A percentile compares a stretch with the other conserved stretches of the same genome.
Evolutionary conservation across 441 rosid species (phyloP).

Genomic region (Erysimum cheiri): DNA sequence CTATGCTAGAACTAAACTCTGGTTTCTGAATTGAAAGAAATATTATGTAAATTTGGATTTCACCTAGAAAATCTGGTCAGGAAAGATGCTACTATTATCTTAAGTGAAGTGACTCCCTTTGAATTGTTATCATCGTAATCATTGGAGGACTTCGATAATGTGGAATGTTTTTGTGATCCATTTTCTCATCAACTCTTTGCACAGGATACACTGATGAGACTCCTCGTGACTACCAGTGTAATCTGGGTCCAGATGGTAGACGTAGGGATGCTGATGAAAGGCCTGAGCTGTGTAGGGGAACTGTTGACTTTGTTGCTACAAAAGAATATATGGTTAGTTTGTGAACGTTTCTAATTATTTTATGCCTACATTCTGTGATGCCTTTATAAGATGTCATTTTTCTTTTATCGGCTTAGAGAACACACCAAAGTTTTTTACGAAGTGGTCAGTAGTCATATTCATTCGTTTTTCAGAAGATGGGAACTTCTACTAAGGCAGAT

Average conservation of each 20-base stretch:
- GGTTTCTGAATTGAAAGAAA: conserved; percentile 12
- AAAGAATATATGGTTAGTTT: conserved; percentile 88
- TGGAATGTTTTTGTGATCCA: neutral
- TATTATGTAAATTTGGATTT: conserved; percentile 13
- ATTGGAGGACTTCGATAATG: neutral
- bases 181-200: conserved; percentile 27
- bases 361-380: neutral
- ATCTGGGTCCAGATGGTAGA: conserved; percentile 96
- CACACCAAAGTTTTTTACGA: neutral
- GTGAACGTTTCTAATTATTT: conserved; percentile 18
- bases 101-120: neutral
- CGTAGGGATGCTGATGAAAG: conserved; percentile 98
- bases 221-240: conserved; percentile 93
- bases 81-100: neutral
- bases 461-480: neutral
- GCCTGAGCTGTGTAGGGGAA: conserved; percentile 94
- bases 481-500: neutral
- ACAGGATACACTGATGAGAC: conserved; percentile 89
- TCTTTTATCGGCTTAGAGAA: neutral
- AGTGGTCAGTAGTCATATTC: conserved; percentile 10
- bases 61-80: conserved; percentile 6
- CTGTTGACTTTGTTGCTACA: conserved; percentile 90
- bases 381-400: neutral
- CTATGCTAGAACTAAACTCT: neutral
- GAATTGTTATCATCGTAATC: conserved; percentile 2